Evolutionary conservation across 345 rosid species (phyloP).

Genomic region (Lepidium sativum): DNA sequence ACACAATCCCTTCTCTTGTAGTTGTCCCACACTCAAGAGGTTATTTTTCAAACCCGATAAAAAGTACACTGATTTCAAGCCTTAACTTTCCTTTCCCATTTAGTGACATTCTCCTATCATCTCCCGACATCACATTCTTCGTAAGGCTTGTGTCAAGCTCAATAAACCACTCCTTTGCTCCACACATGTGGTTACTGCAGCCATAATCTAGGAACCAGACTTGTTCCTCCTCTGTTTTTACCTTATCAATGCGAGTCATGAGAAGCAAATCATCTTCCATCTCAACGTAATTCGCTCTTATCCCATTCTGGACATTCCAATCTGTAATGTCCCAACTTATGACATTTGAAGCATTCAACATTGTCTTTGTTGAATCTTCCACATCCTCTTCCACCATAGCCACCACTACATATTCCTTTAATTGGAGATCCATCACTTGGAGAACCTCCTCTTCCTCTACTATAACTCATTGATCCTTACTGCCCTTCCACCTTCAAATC

Average conservation of each 20-base stretch:
- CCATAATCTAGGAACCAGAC: background rate
- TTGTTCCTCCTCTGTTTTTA: accelerated
- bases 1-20: background rate
- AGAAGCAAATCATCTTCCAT: background rate
- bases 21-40: background rate
- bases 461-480: too few relatives aligned
- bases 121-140: background rate
- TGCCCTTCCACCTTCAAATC: background rate
- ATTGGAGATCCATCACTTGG: too few relatives aligned
- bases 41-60: background rate
- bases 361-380: background rate
- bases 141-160: accelerated
- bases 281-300: background rate
- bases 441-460: too few relatives aligned
- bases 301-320: background rate
- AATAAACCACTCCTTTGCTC: background rate
- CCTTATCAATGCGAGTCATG: accelerated
- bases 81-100: too few relatives aligned
- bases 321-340: background rate
- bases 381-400: too few relatives aligned
- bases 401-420: too few relatives aligned
- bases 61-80: too few relatives aligned
- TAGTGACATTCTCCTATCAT: background rate
- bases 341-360: background rate
- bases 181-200: background rate